Base-by-base conservation (phyloP, 805 yeast genomes). In the Teunomyces funiuensis region DNA sequence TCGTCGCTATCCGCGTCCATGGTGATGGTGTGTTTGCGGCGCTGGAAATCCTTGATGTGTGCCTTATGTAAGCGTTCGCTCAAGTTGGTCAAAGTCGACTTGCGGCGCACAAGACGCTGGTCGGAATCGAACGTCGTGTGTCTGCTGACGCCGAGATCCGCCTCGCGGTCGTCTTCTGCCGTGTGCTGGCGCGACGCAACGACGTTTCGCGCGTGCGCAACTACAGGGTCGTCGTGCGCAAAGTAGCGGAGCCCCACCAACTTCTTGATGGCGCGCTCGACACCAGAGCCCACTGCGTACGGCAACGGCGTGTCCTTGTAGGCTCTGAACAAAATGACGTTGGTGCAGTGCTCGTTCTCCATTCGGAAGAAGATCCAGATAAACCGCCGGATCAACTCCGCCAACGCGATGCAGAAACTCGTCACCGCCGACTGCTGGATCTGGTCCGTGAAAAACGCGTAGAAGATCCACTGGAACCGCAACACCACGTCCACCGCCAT, bases 281-380 rank as follows among this genome's bases (percentile, higher is more conserved):
- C 73, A 36, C 52, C 57, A 1, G 41, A 10, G 3, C 65, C 48
- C 1, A 69, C 59, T 2, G 80, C 77, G 48, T 88, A 91, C 0
- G 99, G 99, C 40, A 91, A 65, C 2, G 91, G 87, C 7, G 88
- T 69, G 46, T 91, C 97, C 43, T 95, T 79, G 7, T 95, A 83
- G 0, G 97, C 98, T 49, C 95, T 76, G 62, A 83, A 86, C 33
- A 88, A 66, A 41, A 80, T 81, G 8, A 89, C 96, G 58, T 91
- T 91, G 0, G 97, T 82, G 36, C 90, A 83, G 61, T 93, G 99
- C 62, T 93, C 98, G 63, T 93, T 93, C 53, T 93, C 99, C 76
- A 93, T 85, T 66, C 99, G 82, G 69, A 93, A 84, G 37, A 86
- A 77, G 6, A 88, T 73, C 99, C 99, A 93, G 10, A 91, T 67